Percentiles rank a stretch among this genome's conserved stretches.
These are phyloP conservation scores for Eucalyptus melliodora DNA, from an alignment of 345 rosid genomes.

Conservation along the genomic window DNA sequence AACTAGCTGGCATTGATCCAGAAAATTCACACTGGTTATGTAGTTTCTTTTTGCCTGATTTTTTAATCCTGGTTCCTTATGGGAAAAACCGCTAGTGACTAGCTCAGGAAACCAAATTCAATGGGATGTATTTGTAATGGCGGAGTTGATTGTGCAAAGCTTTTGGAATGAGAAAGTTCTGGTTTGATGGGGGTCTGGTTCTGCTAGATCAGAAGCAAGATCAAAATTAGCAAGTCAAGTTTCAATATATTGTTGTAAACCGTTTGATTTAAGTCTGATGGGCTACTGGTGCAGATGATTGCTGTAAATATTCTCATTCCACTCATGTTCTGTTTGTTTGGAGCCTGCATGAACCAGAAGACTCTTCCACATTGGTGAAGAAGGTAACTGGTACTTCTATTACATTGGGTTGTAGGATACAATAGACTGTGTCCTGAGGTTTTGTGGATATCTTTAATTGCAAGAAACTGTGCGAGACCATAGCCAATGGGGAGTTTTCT, in stretches of 20 bases:
- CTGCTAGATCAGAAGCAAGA: neutral
- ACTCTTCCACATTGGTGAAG: neutral
- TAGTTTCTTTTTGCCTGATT: neutral
- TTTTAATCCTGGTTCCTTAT: neutral
- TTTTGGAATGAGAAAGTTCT: neutral
- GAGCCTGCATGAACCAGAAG: neutral
- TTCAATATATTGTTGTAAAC: neutral
- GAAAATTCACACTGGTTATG: neutral
- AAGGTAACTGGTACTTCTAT: neutral
- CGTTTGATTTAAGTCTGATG: neutral
- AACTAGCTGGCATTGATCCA: neutral
- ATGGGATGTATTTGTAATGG: neutral
- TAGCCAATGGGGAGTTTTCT: neutral
- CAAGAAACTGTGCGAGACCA: neutral
- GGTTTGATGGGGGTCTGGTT: neutral
- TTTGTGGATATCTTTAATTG: neutral
- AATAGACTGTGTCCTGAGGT: neutral
- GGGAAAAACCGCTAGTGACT: neutral
- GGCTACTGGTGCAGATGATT: neutral
- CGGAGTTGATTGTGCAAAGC: neutral
- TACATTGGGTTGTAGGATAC: neutral
- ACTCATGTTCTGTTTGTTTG: neutral
- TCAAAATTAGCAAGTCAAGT: neutral
- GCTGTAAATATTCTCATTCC: neutral
- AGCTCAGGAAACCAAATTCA: neutral